Evolutionary conservation across 23 red algal species (phyloP).

Genomic region (Cyanidium caldarium): DNA sequence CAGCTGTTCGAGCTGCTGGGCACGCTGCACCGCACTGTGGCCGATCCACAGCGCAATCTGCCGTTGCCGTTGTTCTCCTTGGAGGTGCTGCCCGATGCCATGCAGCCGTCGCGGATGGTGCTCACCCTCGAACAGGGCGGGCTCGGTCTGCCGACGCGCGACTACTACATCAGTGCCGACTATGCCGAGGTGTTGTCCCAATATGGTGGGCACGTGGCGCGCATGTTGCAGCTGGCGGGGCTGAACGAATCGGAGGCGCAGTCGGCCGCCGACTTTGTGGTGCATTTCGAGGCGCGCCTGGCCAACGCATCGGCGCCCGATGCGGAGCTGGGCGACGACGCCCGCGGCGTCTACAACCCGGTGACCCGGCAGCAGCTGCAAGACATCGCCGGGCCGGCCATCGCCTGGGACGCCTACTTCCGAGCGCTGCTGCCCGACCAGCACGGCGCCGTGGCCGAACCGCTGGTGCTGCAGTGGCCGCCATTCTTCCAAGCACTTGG

Average conservation of each 20-base stretch:
- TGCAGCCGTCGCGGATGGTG: constrained; percentile 25
- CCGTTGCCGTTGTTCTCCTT: constrained; percentile 22
- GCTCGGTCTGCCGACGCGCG: constrained; percentile 48
- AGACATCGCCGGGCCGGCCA: neutral
- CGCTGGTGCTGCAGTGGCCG: neutral
- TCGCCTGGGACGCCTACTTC: constrained; percentile 10
- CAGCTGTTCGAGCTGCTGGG: neutral
- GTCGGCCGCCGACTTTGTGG: constrained; percentile 5
- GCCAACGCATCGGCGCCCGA: constrained; percentile 34
- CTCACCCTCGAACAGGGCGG: constrained; percentile 66
- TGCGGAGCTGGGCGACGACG: constrained; percentile 47
- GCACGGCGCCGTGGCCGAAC: neutral
- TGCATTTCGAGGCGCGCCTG: constrained; percentile 32
- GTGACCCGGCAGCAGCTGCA: constrained; percentile 22
- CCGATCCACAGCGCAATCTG: neutral
- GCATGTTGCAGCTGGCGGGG: constrained; percentile 19
- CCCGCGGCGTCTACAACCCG: constrained; percentile 41
- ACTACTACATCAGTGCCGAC: constrained; percentile 42
- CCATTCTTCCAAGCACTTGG: neutral
- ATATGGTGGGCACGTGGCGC: constrained; percentile 15
- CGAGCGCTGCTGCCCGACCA: neutral
- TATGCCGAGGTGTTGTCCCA: constrained; percentile 25
- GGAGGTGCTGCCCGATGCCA: constrained; percentile 30
- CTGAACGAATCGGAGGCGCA: constrained; percentile 12
- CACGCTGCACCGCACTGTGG: neutral